Evolutionary conservation across 2,329 filamentous ascomycete genomes (phyloP).

Genomic region (Hypomyces rosellus): DNA sequence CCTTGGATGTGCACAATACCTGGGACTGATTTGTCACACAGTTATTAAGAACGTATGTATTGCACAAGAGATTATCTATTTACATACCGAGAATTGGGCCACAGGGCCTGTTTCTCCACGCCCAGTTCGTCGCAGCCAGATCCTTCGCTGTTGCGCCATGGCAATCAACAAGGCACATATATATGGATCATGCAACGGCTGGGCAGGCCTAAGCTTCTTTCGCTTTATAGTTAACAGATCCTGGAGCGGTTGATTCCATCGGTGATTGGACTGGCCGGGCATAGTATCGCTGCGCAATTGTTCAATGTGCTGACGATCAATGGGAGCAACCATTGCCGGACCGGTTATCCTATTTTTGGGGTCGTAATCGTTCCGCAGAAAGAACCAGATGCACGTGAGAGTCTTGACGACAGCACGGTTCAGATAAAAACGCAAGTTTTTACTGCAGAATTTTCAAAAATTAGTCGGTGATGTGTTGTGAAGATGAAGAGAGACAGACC

Average conservation of each 20-base stretch:
- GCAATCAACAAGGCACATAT: slow-evolving; percentile 6
- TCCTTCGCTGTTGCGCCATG: not conserved
- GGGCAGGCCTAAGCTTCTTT: not conserved
- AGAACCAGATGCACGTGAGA: not conserved
- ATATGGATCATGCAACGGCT: slow-evolving; percentile 7
- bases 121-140: not conserved
- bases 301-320: not conserved
- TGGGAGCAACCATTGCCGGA: not conserved
- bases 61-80: not conserved
- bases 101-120: not conserved
- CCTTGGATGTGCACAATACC: not conserved
- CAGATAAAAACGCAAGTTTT: not conserved
- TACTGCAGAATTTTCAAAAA: not conserved
- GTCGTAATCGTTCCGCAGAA: not conserved
- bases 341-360: not conserved
- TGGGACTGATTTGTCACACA: not conserved
- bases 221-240: not conserved
- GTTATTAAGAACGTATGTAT: too few relatives aligned
- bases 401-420: not conserved
- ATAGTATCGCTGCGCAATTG: not conserved
- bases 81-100: not conserved
- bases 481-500: not conserved
- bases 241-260: not conserved
- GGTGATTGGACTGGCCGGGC: not conserved
- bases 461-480: not conserved